phyloP scores from a whole-genome alignment of 495 filamentous ascomycete species.

The Daldinia bambusicola region DNA sequence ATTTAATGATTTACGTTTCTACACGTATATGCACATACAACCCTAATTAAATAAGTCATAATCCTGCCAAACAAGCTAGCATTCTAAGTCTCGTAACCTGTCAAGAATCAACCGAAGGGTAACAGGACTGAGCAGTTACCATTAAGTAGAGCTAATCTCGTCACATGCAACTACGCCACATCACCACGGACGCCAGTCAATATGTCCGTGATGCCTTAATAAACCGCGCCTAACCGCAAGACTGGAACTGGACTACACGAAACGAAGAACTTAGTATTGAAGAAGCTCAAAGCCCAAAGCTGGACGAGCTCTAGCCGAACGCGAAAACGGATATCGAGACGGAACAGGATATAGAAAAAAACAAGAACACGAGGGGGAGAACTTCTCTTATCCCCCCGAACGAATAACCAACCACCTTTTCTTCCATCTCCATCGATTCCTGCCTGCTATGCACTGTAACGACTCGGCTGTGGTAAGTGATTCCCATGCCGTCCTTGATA shows the following conservation, averaged over 20 bases:
- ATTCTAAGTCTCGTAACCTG: background rate
- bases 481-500: constrained; percentile 17
- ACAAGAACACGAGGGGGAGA: constrained; percentile 11
- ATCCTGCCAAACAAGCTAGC: background rate
- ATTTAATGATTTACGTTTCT: constrained; percentile 32
- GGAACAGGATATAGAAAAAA: constrained; percentile 14
- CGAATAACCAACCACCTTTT: constrained; percentile 1
- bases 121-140: background rate
- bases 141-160: background rate
- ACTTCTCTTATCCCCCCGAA: background rate
- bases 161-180: constrained; percentile 6
- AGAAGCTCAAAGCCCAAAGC: background rate
- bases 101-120: background rate
- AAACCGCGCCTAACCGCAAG: background rate
- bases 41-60: background rate
- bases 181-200: too few species aligned
- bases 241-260: background rate
- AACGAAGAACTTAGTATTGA: background rate
- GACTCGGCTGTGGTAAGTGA: constrained; percentile 6
- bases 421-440: constrained; percentile 2
- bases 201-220: background rate
- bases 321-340: constrained; percentile 23
- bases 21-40: constrained; percentile 27
- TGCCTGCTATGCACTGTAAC: constrained; percentile 18
- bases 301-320: background rate